Conservation (phyloP, 2,329 filamentous ascomycete species). For the Orbilia blumenaviensis region DNA sequence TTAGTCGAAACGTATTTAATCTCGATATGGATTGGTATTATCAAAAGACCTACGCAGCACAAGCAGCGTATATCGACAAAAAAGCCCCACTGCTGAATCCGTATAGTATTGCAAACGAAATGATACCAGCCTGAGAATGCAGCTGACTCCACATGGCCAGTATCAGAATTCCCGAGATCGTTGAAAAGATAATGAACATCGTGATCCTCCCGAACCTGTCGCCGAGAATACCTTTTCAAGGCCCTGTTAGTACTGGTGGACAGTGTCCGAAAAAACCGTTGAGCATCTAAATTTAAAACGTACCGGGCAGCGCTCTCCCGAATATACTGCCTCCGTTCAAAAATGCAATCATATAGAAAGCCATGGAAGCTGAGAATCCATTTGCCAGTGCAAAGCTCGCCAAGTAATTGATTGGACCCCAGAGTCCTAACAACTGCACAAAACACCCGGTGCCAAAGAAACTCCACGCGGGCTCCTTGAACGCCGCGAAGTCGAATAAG, state of each 20-base stretch:
- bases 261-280: too few relatives aligned
- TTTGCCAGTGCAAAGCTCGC: constrained; percentile 52
- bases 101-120: constrained; percentile 44
- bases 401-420: constrained; percentile 49
- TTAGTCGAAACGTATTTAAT: background rate
- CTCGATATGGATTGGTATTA: background rate
- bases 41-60: constrained; percentile 26
- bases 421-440: constrained; percentile 45
- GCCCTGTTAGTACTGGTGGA: background rate
- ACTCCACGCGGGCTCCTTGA: constrained; percentile 52
- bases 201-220: constrained; percentile 49
- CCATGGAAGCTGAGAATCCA: constrained; percentile 39
- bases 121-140: constrained; percentile 37
- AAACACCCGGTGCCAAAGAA: constrained; percentile 48
- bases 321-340: constrained; percentile 51
- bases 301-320: constrained; percentile 46
- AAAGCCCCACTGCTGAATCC: constrained; percentile 51
- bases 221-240: constrained; percentile 16
- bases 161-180: constrained; percentile 44
- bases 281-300: background rate
- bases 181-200: constrained; percentile 45
- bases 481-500: constrained; percentile 48
- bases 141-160: constrained; percentile 50
- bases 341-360: constrained; percentile 52
- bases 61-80: constrained; percentile 46